A percentile compares a stretch with the other conserved stretches of the same genome.
phyloP scores from a whole-genome alignment of 2,329 filamentous ascomycete genomes.

The Zymoseptoria tritici region DNA sequence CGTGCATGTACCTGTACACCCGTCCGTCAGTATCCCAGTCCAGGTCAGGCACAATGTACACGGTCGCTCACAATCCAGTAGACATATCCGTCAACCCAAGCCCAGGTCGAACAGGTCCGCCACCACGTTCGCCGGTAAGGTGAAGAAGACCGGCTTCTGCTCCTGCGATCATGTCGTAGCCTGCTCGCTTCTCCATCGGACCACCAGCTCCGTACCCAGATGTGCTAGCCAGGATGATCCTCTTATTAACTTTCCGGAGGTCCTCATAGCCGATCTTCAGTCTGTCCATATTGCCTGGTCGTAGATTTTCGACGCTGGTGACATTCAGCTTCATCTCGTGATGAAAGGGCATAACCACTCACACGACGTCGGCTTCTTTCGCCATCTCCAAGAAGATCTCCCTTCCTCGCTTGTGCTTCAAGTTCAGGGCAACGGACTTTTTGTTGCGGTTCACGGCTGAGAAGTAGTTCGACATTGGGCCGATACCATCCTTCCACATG shows the following conservation, averaged over 20 bases:
- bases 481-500: constrained; percentile 20
- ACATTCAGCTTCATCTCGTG: neutral
- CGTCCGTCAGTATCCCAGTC: neutral
- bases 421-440: constrained; percentile 33
- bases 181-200: constrained; percentile 37
- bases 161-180: constrained; percentile 41
- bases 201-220: constrained; percentile 37
- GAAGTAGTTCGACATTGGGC: constrained; percentile 33
- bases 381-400: constrained; percentile 32
- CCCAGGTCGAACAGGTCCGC: constrained; percentile 36
- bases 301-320: constrained; percentile 35
- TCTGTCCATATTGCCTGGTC: constrained; percentile 37
- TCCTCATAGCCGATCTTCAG: constrained; percentile 36
- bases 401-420: constrained; percentile 33
- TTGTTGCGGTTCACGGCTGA: constrained; percentile 41
- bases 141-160: constrained; percentile 40
- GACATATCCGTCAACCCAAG: constrained; percentile 40
- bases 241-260: constrained; percentile 32
- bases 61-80: constrained; percentile 30
- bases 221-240: constrained; percentile 38
- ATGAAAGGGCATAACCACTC: neutral
- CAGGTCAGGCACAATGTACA: neutral
- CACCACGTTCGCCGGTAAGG: constrained; percentile 36
- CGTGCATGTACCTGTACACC: constrained; percentile 33
- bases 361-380: constrained; percentile 33